phyloP scores from a whole-genome alignment of 2,329 filamentous ascomycete genomes.

The Hymenoscyphus fraxineus region DNA sequence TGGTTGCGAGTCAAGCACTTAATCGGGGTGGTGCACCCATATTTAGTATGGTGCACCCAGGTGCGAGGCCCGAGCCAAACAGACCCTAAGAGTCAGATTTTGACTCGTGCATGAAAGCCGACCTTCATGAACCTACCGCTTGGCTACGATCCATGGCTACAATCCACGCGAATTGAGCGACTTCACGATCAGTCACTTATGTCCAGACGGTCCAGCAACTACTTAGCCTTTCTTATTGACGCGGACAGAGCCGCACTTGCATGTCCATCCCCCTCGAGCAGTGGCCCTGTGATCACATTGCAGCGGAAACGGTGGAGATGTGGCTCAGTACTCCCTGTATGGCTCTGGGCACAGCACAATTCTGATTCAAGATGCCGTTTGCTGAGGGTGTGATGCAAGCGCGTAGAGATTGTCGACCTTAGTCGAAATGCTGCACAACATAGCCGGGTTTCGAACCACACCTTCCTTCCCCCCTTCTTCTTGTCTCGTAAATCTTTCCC shows the following conservation, averaged over 20 bases:
- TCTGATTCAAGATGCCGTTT: background rate
- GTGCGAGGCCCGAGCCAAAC: too few species aligned
- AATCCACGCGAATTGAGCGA: background rate
- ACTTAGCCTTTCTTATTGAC: constrained; percentile 12
- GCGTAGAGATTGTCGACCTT: background rate
- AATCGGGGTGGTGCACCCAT: too few species aligned
- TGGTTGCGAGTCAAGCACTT: too few species aligned
- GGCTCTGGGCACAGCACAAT: background rate
- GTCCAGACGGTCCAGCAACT: too few species aligned
- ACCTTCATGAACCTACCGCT: background rate
- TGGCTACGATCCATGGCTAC: background rate
- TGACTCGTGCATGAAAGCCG: background rate
- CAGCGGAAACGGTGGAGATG: background rate
- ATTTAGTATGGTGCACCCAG: too few species aligned
- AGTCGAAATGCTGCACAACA: constrained; percentile 1
- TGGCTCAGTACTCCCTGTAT: background rate
- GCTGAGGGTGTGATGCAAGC: constrained; percentile 1
- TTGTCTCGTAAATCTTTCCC: background rate
- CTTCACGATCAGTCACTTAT: background rate
- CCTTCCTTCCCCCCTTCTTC: background rate
- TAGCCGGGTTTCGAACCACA: background rate
- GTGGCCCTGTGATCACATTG: background rate
- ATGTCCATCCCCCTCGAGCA: constrained; percentile 5
- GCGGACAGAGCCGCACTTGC: constrained; percentile 22
- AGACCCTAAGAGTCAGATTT: too few species aligned